phyloP scores from a whole-genome alignment of 2,329 filamentous ascomycete species.

The Cladosporium velox region DNA sequence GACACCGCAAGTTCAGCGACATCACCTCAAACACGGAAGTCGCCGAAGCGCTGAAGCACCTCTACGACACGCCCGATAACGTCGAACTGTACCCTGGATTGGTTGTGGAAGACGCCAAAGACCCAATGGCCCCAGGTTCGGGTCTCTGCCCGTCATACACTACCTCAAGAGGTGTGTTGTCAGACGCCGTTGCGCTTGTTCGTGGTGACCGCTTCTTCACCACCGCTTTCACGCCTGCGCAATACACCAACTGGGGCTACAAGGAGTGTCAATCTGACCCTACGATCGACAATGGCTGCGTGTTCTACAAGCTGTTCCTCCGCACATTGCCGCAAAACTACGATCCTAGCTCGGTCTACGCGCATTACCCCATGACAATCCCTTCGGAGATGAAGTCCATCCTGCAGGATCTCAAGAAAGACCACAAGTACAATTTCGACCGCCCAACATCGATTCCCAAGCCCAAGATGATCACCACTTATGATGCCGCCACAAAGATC shows the following conservation, averaged over 20 bases:
- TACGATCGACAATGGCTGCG: slow-evolving; percentile 51
- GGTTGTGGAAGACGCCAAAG: slow-evolving; percentile 61
- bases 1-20: slow-evolving; percentile 58
- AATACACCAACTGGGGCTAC: slow-evolving; percentile 48
- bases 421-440: slow-evolving; percentile 45
- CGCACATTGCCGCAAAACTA: slow-evolving; percentile 54
- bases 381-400: slow-evolving; percentile 51
- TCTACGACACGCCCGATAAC: slow-evolving; percentile 65
- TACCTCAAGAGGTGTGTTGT: slow-evolving; percentile 58
- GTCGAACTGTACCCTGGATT: slow-evolving; percentile 72
- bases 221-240: slow-evolving; percentile 39
- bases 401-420: slow-evolving; percentile 43
- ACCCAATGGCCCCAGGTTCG: slow-evolving; percentile 53
- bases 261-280: slow-evolving; percentile 50
- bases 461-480: slow-evolving; percentile 47
- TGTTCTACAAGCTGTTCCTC: slow-evolving; percentile 56
- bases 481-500: slow-evolving; percentile 47
- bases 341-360: slow-evolving; percentile 51
- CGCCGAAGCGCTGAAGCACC: slow-evolving; percentile 55
- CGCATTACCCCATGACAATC: slow-evolving; percentile 52
- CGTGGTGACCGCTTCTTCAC: slow-evolving; percentile 63
- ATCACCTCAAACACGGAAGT: slow-evolving; percentile 62
- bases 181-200: slow-evolving; percentile 61
- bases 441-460: slow-evolving; percentile 33
- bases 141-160: slow-evolving; percentile 58